Conservation (phyloP, 306 rosid species). For the Glycine tomentella region DNA sequence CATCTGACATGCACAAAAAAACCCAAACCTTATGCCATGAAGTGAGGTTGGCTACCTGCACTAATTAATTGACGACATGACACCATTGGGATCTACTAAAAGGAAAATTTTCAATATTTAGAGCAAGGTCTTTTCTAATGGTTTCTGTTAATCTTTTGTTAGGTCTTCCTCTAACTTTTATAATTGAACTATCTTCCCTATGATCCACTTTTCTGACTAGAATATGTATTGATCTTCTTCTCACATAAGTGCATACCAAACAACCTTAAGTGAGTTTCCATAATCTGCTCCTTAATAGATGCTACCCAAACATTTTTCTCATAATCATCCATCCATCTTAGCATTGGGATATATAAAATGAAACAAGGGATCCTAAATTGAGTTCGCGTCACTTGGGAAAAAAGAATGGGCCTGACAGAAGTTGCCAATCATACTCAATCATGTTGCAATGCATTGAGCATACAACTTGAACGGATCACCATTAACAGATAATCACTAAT, state of each 20-base stretch:
- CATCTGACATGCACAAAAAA: too few species aligned
- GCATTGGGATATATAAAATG: background rate
- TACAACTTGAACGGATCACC: background rate
- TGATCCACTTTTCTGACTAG: background rate
- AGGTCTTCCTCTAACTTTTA: background rate
- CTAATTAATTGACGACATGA: too few species aligned
- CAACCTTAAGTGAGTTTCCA: conserved; percentile 1
- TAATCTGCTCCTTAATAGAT: background rate
- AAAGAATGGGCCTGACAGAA: background rate
- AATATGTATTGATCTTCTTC: background rate
- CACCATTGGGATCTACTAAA: too few species aligned
- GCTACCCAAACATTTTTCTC: background rate
- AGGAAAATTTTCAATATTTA: background rate
- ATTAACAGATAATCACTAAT: background rate
- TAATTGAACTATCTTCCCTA: background rate
- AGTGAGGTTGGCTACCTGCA: too few species aligned
- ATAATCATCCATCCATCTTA: background rate
- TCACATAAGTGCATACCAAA: background rate
- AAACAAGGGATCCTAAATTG: background rate
- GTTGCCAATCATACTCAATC: background rate
- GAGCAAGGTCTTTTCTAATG: background rate
- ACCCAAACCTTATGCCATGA: too few species aligned
- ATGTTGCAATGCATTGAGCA: background rate
- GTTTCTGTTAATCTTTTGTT: background rate
- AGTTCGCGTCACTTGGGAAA: background rate